Conservation (phyloP, 768 basidiomycete genomes). For the Lentinula sp. region DNA sequence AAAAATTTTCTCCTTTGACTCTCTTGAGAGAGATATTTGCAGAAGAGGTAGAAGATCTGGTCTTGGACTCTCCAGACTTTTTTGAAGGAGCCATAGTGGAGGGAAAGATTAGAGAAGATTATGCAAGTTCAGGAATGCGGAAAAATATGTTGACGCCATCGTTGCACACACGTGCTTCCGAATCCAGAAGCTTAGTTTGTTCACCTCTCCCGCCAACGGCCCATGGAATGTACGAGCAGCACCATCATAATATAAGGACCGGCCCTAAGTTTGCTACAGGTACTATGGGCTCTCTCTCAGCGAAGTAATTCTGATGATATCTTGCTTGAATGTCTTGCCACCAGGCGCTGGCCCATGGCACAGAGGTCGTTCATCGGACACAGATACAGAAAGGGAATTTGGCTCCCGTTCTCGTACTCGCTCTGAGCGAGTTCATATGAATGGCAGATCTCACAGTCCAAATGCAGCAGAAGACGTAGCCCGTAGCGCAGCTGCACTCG, state of each 20-base stretch:
- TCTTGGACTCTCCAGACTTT: slow-evolving; percentile 28
- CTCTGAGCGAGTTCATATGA: slow-evolving; percentile 30
- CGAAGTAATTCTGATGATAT: slow-evolving; percentile 5
- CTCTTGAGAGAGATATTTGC: slow-evolving; percentile 54
- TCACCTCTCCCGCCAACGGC: neutral
- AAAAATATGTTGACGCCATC: neutral
- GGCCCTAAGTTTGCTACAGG: slow-evolving; percentile 11
- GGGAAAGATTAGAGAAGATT: neutral
- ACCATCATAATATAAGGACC: neutral
- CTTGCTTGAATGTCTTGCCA: slow-evolving; percentile 13
- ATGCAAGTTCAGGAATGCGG: too few species aligned
- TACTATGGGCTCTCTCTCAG: neutral
- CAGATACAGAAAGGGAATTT: slow-evolving; percentile 48
- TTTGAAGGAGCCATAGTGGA: slow-evolving; percentile 22
- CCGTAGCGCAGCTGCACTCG: slow-evolving; percentile 31
- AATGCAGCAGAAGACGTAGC: slow-evolving; percentile 18
- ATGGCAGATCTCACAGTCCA: slow-evolving; percentile 21
- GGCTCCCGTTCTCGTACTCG: slow-evolving; percentile 33
- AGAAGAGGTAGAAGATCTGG: slow-evolving; percentile 37
- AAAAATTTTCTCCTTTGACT: slow-evolving; percentile 96
- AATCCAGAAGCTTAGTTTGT: neutral
- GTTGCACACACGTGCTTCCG: neutral
- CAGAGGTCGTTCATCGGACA: slow-evolving; percentile 35
- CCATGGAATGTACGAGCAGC: slow-evolving; percentile 7
- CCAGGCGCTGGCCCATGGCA: slow-evolving; percentile 29